Evolutionary conservation across 2,329 filamentous ascomycete species (phyloP).

Genomic region (Penicillium sp.): DNA sequence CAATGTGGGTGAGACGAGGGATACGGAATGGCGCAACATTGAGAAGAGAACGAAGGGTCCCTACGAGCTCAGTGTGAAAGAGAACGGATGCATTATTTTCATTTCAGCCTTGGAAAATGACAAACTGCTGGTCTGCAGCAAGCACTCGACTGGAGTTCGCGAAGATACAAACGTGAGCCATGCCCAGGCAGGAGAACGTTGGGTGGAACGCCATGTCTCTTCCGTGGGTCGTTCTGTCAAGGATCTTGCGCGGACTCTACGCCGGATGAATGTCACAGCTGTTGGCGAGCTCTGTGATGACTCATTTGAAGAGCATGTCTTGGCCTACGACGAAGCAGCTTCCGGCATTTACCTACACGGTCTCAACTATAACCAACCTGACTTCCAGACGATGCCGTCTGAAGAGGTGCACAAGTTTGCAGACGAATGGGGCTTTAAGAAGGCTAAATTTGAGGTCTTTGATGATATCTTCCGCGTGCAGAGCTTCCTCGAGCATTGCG

Average conservation of each 20-base stretch:
- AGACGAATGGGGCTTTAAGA: constrained; percentile 87
- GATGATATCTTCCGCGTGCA: constrained; percentile 71
- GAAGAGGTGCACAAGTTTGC: constrained; percentile 84
- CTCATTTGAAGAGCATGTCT: constrained; percentile 91
- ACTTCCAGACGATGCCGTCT: constrained; percentile 83
- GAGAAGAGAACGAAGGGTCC: constrained; percentile 72
- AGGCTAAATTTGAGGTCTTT: constrained; percentile 75
- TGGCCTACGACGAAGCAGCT: constrained; percentile 76
- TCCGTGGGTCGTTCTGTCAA: constrained; percentile 71
- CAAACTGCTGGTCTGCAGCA: constrained; percentile 93
- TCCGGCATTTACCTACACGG: constrained; percentile 94
- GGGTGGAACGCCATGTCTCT: constrained; percentile 74
- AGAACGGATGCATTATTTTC: constrained; percentile 99
- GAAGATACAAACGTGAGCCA: constrained; percentile 71
- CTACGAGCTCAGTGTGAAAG: constrained; percentile 94
- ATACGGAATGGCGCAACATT: constrained; percentile 81
- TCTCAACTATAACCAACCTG: constrained; percentile 90
- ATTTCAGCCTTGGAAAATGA: constrained; percentile 86
- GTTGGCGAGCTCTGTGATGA: constrained; percentile 97
- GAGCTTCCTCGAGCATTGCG: constrained; percentile 75
- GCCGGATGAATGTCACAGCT: constrained; percentile 81
- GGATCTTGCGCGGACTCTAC: constrained; percentile 72
- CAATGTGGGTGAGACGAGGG: constrained; percentile 76
- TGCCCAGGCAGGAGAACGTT: constrained; percentile 74
- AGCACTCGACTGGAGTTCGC: constrained; percentile 88